Percentiles rank a stretch among this genome's conserved stretches.
phyloP scores from a whole-genome alignment of 2,329 filamentous ascomycete species.

The Talaromyces sp. region DNA sequence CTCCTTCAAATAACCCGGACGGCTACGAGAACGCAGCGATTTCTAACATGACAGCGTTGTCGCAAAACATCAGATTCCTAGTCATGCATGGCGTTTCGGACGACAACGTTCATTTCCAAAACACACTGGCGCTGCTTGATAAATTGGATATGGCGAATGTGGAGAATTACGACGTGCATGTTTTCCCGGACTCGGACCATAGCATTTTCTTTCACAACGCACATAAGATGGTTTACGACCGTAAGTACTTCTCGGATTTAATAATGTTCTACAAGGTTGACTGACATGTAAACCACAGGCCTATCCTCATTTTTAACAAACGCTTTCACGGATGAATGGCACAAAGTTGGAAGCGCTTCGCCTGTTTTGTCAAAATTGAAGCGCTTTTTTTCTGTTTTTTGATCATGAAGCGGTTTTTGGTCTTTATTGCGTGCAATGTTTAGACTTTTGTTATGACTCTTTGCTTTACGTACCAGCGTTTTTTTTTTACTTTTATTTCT shows the following conservation, averaged over 20 bases:
- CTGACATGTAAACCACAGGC: not conserved
- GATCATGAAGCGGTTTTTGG: not conserved
- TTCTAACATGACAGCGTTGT: conserved; percentile 65
- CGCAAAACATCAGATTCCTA: conserved; percentile 76
- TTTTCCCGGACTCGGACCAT: conserved; percentile 95
- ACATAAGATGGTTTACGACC: conserved; percentile 85
- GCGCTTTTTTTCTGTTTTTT: not conserved
- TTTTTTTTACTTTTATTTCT: not conserved
- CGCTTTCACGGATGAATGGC: conserved; percentile 11
- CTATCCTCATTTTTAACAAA: conserved; percentile 8
- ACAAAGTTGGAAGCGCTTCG: conserved; percentile 3
- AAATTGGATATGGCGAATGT: conserved; percentile 73
- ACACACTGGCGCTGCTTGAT: conserved; percentile 81
- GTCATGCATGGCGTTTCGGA: conserved; percentile 96
- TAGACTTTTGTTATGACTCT: not conserved
- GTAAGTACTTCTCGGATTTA: conserved; percentile 49
- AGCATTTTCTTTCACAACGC: conserved; percentile 93
- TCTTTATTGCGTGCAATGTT: not conserved
- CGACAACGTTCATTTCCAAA: conserved; percentile 97
- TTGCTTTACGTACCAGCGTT: not conserved
- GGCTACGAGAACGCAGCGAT: conserved; percentile 76
- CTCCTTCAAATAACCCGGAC: conserved; percentile 68
- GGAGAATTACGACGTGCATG: conserved; percentile 92
- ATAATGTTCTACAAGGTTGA: not conserved
- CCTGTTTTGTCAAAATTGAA: not conserved